Evolutionary conservation across 2,329 filamentous ascomycete genomes (phyloP), one percentile per base, ranked within the genome.

Genomic region (Xylaria sp.): DNA sequence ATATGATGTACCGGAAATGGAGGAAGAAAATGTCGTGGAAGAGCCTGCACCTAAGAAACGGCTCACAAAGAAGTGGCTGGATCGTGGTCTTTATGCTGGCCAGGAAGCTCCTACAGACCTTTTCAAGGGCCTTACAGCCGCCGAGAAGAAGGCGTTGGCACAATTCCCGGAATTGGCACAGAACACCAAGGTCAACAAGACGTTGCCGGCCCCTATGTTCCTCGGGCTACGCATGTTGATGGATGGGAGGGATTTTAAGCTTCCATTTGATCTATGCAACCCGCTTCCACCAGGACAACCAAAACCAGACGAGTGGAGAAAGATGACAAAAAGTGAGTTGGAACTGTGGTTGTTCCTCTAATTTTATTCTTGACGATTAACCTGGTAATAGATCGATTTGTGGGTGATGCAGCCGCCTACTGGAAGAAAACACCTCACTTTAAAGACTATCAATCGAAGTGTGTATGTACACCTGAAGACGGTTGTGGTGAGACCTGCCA

Each of bases 231-330:
- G 90, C 57, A 82, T 90, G 61, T 79, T 97, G 65, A 86, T 94
- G 61, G 83, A 87, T 66, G 91, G 91, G 15, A 86, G 92, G 57
- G 90, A 96, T 77, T 98, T 97, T 80, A 93, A 93, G 79, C 83
- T 99, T 33, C 96, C 96, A 0, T 97, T 89, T 75, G 92, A 97
- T 77, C 85, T 97, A 54, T 98, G 95, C 83, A 92, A 93, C 61
- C 95, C 95, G 2, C 86, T 97, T 22, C 91, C 93, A 3, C 88
- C 90, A 1, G 93, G 92, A 56, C 92, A 97, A 76, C 92, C 94
- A 27, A 97, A 97, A 79, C 94, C 95, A 0, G 90, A 96, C 72
- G 93, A 97, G 74, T 99, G 94, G 92, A 90, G 90, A 72, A 95
- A 95, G 78, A 90, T 96, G 73, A 94, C 93, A 70, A 96, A 92